phyloP scores from a whole-genome alignment of 2,329 filamentous ascomycete species.

The Emydomyces testavorans region DNA sequence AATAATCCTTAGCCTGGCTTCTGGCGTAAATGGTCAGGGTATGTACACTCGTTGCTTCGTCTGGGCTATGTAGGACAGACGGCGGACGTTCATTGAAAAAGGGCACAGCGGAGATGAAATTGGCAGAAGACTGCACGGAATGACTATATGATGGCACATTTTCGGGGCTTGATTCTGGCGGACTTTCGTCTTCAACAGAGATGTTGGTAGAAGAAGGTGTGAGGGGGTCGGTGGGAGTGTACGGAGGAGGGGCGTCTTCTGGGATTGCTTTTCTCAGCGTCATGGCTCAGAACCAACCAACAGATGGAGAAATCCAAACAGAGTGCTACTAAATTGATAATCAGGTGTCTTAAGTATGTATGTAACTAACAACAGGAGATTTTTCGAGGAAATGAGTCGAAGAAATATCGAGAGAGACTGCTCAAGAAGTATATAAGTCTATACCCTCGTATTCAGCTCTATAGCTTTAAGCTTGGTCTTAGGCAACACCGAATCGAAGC shows the following conservation, averaged over 20 bases:
- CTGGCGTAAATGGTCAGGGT: slow-evolving; percentile 32
- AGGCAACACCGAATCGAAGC: too few relatives aligned
- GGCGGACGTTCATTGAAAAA: slow-evolving; percentile 31
- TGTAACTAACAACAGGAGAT: too few relatives aligned
- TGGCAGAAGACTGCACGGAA: background rate
- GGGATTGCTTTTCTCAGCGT: slow-evolving; percentile 1
- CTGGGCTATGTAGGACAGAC: slow-evolving; percentile 19
- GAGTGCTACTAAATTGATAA: too few relatives aligned
- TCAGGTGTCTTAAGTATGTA: too few relatives aligned
- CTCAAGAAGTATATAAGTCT: too few relatives aligned
- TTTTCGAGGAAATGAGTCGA: too few relatives aligned
- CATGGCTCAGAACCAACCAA: background rate
- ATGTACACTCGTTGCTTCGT: slow-evolving; percentile 25
- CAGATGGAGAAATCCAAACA: too few relatives aligned
- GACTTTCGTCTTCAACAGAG: slow-evolving; percentile 16
- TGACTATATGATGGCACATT: slow-evolving; percentile 6
- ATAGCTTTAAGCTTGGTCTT: too few relatives aligned
- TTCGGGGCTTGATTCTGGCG: slow-evolving; percentile 17
- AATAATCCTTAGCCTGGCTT: slow-evolving; percentile 33
- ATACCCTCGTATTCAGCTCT: too few relatives aligned
- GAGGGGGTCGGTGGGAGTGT: slow-evolving; percentile 33
- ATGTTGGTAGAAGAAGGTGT: slow-evolving; percentile 9
- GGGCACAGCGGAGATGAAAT: slow-evolving; percentile 26
- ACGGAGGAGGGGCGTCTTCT: slow-evolving; percentile 34
- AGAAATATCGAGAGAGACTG: too few relatives aligned